Evolutionary conservation across 2,329 filamentous ascomycete species (phyloP).

Genomic region (Nannizzia gypsea): DNA sequence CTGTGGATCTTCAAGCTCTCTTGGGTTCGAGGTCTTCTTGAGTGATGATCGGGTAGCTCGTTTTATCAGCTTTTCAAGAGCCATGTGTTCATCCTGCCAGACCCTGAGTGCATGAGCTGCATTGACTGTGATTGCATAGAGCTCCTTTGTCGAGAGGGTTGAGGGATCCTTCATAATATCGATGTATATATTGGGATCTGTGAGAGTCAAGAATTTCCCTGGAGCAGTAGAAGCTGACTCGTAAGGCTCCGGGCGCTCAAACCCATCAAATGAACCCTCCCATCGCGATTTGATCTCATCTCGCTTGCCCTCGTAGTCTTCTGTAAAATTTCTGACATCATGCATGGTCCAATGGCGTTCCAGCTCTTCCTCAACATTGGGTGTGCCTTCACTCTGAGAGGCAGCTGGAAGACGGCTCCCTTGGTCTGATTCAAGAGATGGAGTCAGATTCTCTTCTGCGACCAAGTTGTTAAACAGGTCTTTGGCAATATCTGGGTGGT

Average conservation of each 20-base stretch:
- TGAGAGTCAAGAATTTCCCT: slow-evolving; percentile 30
- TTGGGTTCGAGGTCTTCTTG: slow-evolving; percentile 39
- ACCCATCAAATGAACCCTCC: slow-evolving; percentile 24
- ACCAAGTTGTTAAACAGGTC: slow-evolving; percentile 5
- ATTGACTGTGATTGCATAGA: slow-evolving; percentile 46
- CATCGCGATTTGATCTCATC: slow-evolving; percentile 23
- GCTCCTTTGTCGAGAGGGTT: slow-evolving; percentile 38
- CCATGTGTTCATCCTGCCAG: slow-evolving; percentile 50
- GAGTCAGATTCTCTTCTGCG: slow-evolving; percentile 9
- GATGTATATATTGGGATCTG: slow-evolving; percentile 26
- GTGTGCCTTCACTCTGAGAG: neutral
- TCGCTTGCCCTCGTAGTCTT: slow-evolving; percentile 24
- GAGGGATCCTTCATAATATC: slow-evolving; percentile 27
- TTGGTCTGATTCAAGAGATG: slow-evolving; percentile 8
- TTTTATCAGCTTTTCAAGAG: slow-evolving; percentile 40
- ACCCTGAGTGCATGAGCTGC: slow-evolving; percentile 40
- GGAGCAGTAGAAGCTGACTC: slow-evolving; percentile 19
- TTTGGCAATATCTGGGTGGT: slow-evolving; percentile 23
- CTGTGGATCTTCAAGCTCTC: slow-evolving; percentile 39
- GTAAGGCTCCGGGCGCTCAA: slow-evolving; percentile 26
- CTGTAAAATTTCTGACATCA: slow-evolving; percentile 24
- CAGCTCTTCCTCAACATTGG: slow-evolving; percentile 23
- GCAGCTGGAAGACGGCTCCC: neutral
- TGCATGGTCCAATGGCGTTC: slow-evolving; percentile 28
- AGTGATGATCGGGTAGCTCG: slow-evolving; percentile 36